These are phyloP conservation scores for Colletotrichum theobromicola DNA, from an alignment of 2,329 filamentous ascomycete genomes.

Conservation along the genomic window DNA sequence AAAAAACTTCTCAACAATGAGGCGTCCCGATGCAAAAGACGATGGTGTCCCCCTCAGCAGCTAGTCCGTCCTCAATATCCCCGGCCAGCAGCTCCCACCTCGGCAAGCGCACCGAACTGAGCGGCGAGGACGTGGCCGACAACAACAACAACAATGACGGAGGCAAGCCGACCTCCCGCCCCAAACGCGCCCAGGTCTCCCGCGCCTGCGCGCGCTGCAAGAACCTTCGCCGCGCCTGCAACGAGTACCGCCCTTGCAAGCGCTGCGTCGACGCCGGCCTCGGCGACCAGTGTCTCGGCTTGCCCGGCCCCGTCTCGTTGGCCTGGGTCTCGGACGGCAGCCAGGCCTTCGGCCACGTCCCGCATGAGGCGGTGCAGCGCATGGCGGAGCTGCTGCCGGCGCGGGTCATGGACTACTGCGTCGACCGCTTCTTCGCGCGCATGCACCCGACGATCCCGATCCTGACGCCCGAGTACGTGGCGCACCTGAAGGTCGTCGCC, in stretches of 20 bases:
- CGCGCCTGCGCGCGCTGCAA: slow-evolving; percentile 49
- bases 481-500: slow-evolving; percentile 29
- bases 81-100: slow-evolving; percentile 20
- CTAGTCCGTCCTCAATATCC: slow-evolving; percentile 18
- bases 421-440: slow-evolving; percentile 42
- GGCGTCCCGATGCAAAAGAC: slow-evolving; percentile 15
- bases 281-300: slow-evolving; percentile 38
- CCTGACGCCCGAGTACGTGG: slow-evolving; percentile 41
- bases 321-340: slow-evolving; percentile 24
- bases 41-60: slow-evolving; percentile 19
- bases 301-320: slow-evolving; percentile 18
- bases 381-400: slow-evolving; percentile 38
- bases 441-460: slow-evolving; percentile 49
- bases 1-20: slow-evolving; percentile 7
- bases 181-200: slow-evolving; percentile 40
- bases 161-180: slow-evolving; percentile 5
- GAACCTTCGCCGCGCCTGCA: slow-evolving; percentile 47
- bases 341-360: slow-evolving; percentile 26
- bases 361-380: slow-evolving; percentile 29
- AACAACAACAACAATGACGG: not conserved
- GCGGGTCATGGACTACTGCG: slow-evolving; percentile 41
- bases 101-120: slow-evolving; percentile 6
- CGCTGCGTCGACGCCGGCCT: slow-evolving; percentile 47
- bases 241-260: slow-evolving; percentile 47
- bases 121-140: slow-evolving; percentile 5